Base-by-base conservation (phyloP, 805 yeast species). In the Teunomyces pallodes region DNA sequence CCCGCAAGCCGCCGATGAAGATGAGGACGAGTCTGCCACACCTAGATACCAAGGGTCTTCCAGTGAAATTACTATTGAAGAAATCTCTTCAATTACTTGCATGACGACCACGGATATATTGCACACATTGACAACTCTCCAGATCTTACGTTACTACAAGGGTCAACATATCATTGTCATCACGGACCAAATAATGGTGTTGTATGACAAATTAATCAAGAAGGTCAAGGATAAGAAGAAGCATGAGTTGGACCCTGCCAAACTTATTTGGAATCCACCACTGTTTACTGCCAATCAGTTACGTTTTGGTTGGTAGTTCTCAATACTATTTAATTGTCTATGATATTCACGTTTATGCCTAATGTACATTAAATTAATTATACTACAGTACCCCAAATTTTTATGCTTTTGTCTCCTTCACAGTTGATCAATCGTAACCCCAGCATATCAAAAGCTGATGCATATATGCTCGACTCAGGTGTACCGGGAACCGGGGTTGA, bases 101-200 rank as follows among this genome's bases (percentile, higher is more conserved):
- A 92, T 94, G 96, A 94, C 99, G 9, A 90, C 98, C 1, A 87
- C 96, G 2, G 99, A 94, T 67, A 89, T 94, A 45, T 70, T 94
- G 43, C 97, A 94, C 64, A 94, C 99, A 0, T 79, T 96, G 47
- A 94, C 94, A 57, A 89, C 97, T 1, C 74, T 90, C 61, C 91
- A 88, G 60, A 90, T 94, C 77, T 74, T 95, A 56, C 80, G 90
- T 58, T 94, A 92, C 62, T 90, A 90, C 67, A 90, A 90, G 65
- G 99, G 98, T 13, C 98, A 94, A 69, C 97, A 94, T 66, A 83
- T 85, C 41, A 83, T 86, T 30, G 90, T 94, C 14, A 66, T 94
- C 46, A 92, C 95, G 26, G 95, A 90, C 55, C 94, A 87, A 42
- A 84, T 89, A 5, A 70, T 87, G 65, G 82, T 81, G 45, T 80